Evolutionary conservation across 805 yeast species (phyloP), one percentile per base, ranked within the genome.

Genomic region (Schizosaccharomyces osmophilus): DNA sequence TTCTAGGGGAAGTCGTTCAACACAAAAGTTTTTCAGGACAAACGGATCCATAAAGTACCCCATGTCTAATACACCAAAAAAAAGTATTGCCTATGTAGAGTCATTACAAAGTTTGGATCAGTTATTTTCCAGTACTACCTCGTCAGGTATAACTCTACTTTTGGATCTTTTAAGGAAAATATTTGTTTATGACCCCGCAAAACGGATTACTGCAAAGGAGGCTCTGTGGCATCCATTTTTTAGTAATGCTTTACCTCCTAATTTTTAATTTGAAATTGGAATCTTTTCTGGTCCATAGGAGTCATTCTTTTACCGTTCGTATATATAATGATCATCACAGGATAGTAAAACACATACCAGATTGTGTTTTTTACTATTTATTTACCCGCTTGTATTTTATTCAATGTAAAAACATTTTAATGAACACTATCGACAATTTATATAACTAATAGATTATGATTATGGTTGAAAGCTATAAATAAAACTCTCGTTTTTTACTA

Each of bases 141-240:
- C 36, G 6, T 15, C 24, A 26, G 41, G n/a, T 61, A 61, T 62
- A 42, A 45, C 31, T 13, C 63, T 61, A 71, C 88, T 88, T 70
- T 73, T 77, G 61, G 95, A 87, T 70, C 74, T 87, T 66, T 73
- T 85, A 64, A 78, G 77, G 63, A 78, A 77, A 65, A 75, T 86
- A 67, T 79, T 87, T 64, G 81, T 78, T 36, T 83, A 82, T 66
- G 87, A 86, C 68, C 94, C 95, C 1, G 69, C 75, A 2, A 76
- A 82, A 67, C 75, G 95, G 65, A 80, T 85, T 61, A 79, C 86
- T 1, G 95, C 90, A 4, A 78, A 77, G 63, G 83, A 84, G 64
- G 93, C 94, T 0, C 75, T 87, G 65, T 76, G 77, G 63, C 95
- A 87, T 70, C 87, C 86, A 59, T 93, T 95, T 85, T 82, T 94